Base-by-base conservation (phyloP, 164 flowering plant species). In the Nymphaea colorata region DNA sequence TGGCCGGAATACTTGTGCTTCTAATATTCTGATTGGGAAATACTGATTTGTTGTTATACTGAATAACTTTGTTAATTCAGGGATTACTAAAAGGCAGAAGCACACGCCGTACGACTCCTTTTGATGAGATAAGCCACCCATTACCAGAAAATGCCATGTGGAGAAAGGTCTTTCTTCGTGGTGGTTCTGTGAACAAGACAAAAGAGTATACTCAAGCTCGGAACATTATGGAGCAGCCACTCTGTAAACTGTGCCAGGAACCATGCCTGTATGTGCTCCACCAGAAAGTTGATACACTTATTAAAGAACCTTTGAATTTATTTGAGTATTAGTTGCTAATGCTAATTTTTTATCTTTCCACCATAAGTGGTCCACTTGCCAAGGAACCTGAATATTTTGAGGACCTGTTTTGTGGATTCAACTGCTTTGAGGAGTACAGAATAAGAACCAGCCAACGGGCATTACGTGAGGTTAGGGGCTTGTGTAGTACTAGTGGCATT, bases 241-340 rank as follows among this genome's bases (percentile, higher is more conserved):
- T 94, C 67, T 94, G 98, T 81, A 94, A 91, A 78, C 93, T 91
- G 60, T 94, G 97, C 69, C 97, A 89, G 80, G 72, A 51, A 44
- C 87, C 85, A 10, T 94, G 93, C 98, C 81, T 18, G 98, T 91
- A 81, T 67, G 85, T 78, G 10, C 59, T 62, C 45, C 36, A 65
- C 14, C 14, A 14, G 67, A 43, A 15, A 17, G 42, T 16, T 25
- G 17, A 0, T 61, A 25, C 63, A 61, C 15, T 15, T 61, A 61
- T 61, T 16, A 25, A 1, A 16, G n/a, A 5, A 61, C 2, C 14
- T 61, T 6, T 6, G 14, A 5, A 5, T 61, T 61, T 61, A 61
- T 16, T 61, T 41, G 6, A 64, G 66, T 6, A 18, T 25, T 64
- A 12, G 43, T 18, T 16, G 17, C 15, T 64, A 7, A 45, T 16